Evolutionary conservation across 106 monocot species (phyloP).

Genomic region (Allium sativum): DNA sequence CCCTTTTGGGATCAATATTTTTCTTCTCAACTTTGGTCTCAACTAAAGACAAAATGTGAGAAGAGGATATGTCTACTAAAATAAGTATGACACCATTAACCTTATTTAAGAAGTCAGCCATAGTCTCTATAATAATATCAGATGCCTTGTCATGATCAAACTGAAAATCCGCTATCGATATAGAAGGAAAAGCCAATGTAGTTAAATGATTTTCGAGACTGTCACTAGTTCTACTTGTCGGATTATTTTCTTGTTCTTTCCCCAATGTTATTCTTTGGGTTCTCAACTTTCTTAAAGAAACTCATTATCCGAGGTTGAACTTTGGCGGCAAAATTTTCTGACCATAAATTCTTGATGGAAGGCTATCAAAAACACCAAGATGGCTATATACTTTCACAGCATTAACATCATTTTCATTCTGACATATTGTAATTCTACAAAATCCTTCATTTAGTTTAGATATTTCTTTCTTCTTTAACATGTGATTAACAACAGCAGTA

Average conservation of each 20-base stretch:
- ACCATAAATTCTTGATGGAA: slow-evolving; percentile 70
- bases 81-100: slow-evolving; percentile 46
- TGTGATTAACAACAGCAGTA: slow-evolving; percentile 85
- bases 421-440: slow-evolving; percentile 73
- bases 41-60: slow-evolving; percentile 75
- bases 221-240: slow-evolving; percentile 3
- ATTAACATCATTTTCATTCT: slow-evolving; percentile 51
- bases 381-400: slow-evolving; percentile 44
- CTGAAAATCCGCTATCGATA: slow-evolving; percentile 91
- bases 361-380: slow-evolving; percentile 47
- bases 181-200: slow-evolving; percentile 87
- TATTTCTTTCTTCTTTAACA: slow-evolving; percentile 78
- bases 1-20: slow-evolving; percentile 50
- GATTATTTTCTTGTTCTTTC: slow-evolving; percentile 2
- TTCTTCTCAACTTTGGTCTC: slow-evolving; percentile 50
- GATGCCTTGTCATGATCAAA: slow-evolving; percentile 82
- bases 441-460: slow-evolving; percentile 81
- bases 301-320: slow-evolving; percentile 90
- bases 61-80: slow-evolving; percentile 72
- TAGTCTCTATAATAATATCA: slow-evolving; percentile 63
- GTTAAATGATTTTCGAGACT: slow-evolving; percentile 11
- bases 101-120: slow-evolving; percentile 48
- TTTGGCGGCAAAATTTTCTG: slow-evolving; percentile 54
- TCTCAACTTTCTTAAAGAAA: slow-evolving; percentile 76
- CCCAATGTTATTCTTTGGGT: slow-evolving; percentile 6